Conservation (phyloP, 257 asterid species). For the Misopates orontium region DNA sequence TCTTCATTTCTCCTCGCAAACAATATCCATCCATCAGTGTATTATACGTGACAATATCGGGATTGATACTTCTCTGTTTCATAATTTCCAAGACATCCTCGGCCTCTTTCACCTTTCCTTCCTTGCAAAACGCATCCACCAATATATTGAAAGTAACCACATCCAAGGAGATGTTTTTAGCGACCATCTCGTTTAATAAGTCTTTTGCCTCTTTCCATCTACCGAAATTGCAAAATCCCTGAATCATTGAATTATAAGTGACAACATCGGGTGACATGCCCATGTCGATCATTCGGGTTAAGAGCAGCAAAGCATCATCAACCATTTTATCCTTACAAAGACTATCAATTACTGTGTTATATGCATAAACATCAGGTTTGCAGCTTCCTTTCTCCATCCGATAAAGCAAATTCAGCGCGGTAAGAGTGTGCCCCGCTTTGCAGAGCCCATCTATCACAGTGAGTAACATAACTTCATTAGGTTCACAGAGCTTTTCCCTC, state of each 20-base stretch:
- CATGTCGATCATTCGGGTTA: neutral
- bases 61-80: neutral
- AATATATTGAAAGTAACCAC: constrained; percentile 18
- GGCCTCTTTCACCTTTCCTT: constrained; percentile 2
- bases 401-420: constrained; percentile 16
- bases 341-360: constrained; percentile 6
- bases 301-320: constrained; percentile 20
- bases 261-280: neutral
- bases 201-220: constrained; percentile 20
- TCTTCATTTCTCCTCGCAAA: constrained; percentile 10
- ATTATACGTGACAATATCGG: constrained; percentile 11
- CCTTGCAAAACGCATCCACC: constrained; percentile 24
- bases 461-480: neutral
- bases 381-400: neutral
- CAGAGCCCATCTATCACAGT: constrained; percentile 33
- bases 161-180: neutral
- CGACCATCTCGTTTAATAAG: constrained; percentile 13
- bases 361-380: neutral
- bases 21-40: constrained; percentile 23
- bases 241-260: constrained; percentile 20
- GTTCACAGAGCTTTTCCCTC: constrained; percentile 13
- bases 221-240: constrained; percentile 19
- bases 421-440: constrained; percentile 18
- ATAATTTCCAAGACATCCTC: constrained; percentile 13
- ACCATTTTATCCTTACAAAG: constrained; percentile 17